These are phyloP conservation scores for Kurtzmaniella quercitrusa DNA, from an alignment of 1,139 yeast genomes.

Conservation along the genomic window DNA sequence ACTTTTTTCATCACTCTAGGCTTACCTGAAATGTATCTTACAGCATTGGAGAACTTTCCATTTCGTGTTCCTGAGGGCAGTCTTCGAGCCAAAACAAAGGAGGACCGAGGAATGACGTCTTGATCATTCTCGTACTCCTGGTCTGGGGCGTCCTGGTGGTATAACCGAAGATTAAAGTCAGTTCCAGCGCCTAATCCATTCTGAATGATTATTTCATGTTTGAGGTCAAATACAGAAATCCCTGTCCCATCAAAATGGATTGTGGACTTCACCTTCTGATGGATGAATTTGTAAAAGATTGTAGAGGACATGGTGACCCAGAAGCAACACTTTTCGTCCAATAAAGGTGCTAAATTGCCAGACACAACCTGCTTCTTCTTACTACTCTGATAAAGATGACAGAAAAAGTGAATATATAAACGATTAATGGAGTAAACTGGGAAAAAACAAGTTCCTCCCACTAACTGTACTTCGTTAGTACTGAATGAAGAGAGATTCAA, in stretches of 20 bases:
- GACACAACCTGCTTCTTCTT: no score
- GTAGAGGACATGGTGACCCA: constrained; percentile 71
- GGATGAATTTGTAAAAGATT: constrained; percentile 80
- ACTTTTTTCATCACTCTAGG: constrained; percentile 53
- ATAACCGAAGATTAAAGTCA: constrained; percentile 74
- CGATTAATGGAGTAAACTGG: no score
- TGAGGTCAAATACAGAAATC: constrained; percentile 87
- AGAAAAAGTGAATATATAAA: no score
- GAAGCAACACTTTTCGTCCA: no score
- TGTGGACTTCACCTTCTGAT: constrained; percentile 77
- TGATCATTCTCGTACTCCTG: constrained; percentile 80
- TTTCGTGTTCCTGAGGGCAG: constrained; percentile 61
- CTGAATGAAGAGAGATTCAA: no score
- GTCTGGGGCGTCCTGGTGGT: constrained; percentile 64
- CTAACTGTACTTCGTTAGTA: no score
- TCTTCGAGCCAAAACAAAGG: constrained; percentile 76
- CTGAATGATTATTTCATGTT: constrained; percentile 79
- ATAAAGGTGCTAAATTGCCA: no score
- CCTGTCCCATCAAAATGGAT: constrained; percentile 95
- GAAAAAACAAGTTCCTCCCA: no score
- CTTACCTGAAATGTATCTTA: constrained; percentile 83
- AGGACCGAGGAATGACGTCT: constrained; percentile 87
- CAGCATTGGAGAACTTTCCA: constrained; percentile 62
- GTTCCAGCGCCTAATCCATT: constrained; percentile 81
- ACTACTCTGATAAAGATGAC: no score